Percentiles rank a stretch among this genome's conserved stretches.
Conservation (phyloP, 768 basidiomycete species). For the Pleurotus pulmonarius region DNA sequence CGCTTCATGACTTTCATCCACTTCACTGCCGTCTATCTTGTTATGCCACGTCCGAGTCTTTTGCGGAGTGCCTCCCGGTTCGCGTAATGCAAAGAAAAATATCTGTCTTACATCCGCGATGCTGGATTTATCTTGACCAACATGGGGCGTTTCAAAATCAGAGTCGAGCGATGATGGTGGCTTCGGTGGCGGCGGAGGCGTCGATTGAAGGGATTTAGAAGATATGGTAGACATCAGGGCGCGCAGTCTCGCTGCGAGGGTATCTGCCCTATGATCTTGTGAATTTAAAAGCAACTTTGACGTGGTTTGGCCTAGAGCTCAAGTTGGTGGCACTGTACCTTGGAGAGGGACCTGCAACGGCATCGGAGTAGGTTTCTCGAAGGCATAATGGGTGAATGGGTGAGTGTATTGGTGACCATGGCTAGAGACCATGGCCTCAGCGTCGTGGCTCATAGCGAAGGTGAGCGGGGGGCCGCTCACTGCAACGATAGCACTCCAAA, state of each 20-base stretch:
- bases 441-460: no score
- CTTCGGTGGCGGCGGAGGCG: slow-evolving; percentile 18
- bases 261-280: slow-evolving; percentile 40
- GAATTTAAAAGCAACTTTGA: slow-evolving; percentile 33
- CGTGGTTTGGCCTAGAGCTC: slow-evolving; percentile 27
- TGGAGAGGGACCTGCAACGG: slow-evolving; percentile 26
- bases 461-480: no score
- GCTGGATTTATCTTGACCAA: slow-evolving; percentile 33
- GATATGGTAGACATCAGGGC: slow-evolving; percentile 49
- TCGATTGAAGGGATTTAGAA: slow-evolving; percentile 30
- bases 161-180: slow-evolving; percentile 50
- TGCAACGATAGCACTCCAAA: no score
- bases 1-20: slow-evolving; percentile 43
- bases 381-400: slow-evolving; percentile 10
- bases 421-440: not conserved
- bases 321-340: not conserved
- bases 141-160: slow-evolving; percentile 51
- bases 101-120: slow-evolving; percentile 58
- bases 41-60: slow-evolving; percentile 50
- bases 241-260: slow-evolving; percentile 60
- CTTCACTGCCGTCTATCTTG: slow-evolving; percentile 58
- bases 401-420: slow-evolving; percentile 4
- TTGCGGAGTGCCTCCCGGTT: slow-evolving; percentile 61
- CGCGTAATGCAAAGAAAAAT: slow-evolving; percentile 62
- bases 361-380: not conserved